Conservation (phyloP, 2,329 filamentous ascomycete species). For the Aspergillus neotritici region DNA sequence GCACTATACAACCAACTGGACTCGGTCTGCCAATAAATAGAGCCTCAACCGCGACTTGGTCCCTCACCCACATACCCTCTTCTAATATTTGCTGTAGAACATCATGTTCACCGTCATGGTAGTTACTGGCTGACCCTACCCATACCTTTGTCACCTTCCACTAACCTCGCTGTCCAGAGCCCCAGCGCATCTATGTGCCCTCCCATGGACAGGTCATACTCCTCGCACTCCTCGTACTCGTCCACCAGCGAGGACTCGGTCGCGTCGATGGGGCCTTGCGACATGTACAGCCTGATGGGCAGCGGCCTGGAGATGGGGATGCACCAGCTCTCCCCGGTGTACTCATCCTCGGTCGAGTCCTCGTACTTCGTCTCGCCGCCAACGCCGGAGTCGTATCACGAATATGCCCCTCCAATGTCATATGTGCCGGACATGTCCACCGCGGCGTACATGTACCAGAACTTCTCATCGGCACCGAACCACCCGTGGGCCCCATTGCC, state of each 20-base stretch:
- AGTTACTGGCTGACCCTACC: background rate
- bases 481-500: too few relatives aligned
- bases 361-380: slow-evolving; percentile 7
- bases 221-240: slow-evolving; percentile 14
- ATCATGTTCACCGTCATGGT: slow-evolving; percentile 1
- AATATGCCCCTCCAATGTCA: background rate
- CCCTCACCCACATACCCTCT: background rate
- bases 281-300: slow-evolving; percentile 11
- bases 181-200: slow-evolving; percentile 13
- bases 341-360: slow-evolving; percentile 7
- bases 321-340: background rate
- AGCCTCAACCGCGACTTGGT: slow-evolving; percentile 6
- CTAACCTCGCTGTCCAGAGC: slow-evolving; percentile 7
- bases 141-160: background rate
- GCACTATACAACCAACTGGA: slow-evolving; percentile 5
- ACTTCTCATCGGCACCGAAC: too few relatives aligned
- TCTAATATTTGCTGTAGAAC: background rate
- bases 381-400: slow-evolving; percentile 7
- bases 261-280: slow-evolving; percentile 13
- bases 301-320: slow-evolving; percentile 9
- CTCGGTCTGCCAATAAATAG: background rate
- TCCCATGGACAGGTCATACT: slow-evolving; percentile 16
- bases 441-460: too few relatives aligned
- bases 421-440: too few relatives aligned
- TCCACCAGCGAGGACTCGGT: slow-evolving; percentile 17